phyloP scores from a whole-genome alignment of 805 yeast species.

The Yamadazyma sp. region DNA sequence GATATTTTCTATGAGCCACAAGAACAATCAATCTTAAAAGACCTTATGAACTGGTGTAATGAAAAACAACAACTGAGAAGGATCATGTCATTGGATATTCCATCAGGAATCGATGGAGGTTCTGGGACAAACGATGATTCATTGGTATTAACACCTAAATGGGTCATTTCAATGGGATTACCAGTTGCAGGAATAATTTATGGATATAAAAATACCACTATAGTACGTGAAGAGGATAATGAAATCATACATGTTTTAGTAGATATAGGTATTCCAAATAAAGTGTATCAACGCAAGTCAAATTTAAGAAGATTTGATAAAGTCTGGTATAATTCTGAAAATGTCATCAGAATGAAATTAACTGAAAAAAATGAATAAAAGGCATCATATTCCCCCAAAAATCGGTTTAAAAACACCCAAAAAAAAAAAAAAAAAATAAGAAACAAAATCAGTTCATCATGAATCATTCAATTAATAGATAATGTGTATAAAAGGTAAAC shows the following conservation, averaged over 20 bases:
- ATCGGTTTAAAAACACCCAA: too few relatives aligned
- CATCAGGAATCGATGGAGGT: constrained; percentile 81
- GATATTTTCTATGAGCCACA: constrained; percentile 46
- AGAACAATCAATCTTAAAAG: constrained; percentile 38
- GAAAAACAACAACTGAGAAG: constrained; percentile 33
- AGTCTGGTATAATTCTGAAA: constrained; percentile 42
- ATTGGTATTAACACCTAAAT: constrained; percentile 42
- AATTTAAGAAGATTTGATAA: constrained; percentile 44
- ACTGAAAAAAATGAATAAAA: neutral
- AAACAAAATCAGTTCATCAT: too few relatives aligned
- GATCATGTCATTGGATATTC: constrained; percentile 69
- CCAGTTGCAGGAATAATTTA: constrained; percentile 64
- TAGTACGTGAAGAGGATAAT: constrained; percentile 33
- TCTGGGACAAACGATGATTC: constrained; percentile 52
- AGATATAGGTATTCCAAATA: constrained; percentile 70
- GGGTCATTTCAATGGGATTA: constrained; percentile 68
- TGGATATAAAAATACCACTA: constrained; percentile 55
- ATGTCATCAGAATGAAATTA: constrained; percentile 16
- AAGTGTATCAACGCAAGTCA: constrained; percentile 41
- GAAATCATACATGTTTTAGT: constrained; percentile 58
- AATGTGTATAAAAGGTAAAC: too few relatives aligned
- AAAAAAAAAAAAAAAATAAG: too few relatives aligned
- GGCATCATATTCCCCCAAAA: too few relatives aligned
- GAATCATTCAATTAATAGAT: too few relatives aligned
- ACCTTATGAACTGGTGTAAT: constrained; percentile 69